Percentiles rank a stretch among this genome's conserved stretches.
These are phyloP conservation scores for Sodiomyces alkalinus DNA, from an alignment of 2,329 filamentous ascomycete genomes.

Conservation along the genomic window DNA sequence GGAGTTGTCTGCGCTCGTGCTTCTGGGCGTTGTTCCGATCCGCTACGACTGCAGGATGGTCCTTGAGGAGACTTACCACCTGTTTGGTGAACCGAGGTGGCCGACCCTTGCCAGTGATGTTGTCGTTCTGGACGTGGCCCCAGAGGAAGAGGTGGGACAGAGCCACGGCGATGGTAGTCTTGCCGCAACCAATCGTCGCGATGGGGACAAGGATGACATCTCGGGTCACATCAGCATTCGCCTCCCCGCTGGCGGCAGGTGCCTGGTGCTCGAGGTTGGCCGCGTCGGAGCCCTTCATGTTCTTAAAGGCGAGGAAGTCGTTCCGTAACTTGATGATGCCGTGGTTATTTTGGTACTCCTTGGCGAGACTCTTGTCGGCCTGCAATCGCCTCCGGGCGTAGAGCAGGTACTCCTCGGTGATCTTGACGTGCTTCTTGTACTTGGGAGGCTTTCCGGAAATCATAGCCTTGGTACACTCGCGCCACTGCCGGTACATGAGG, in stretches of 20 bases:
- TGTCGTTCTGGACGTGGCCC: slow-evolving; percentile 94
- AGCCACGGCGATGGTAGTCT: slow-evolving; percentile 81
- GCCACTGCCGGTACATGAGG: slow-evolving; percentile 96
- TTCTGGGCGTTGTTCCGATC: slow-evolving; percentile 89
- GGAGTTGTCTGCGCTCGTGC: slow-evolving; percentile 76
- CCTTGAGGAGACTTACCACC: slow-evolving; percentile 48
- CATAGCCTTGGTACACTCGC: slow-evolving; percentile 85
- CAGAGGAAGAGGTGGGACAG: slow-evolving; percentile 73
- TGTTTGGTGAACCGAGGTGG: slow-evolving; percentile 63
- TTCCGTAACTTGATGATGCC: slow-evolving; percentile 87
- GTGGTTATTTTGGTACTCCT: slow-evolving; percentile 72
- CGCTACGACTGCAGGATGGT: slow-evolving; percentile 62
- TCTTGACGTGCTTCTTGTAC: slow-evolving; percentile 73
- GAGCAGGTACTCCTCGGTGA: slow-evolving; percentile 80
- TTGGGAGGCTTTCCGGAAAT: slow-evolving; percentile 61
- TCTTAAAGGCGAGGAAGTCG: slow-evolving; percentile 70
- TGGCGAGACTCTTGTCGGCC: slow-evolving; percentile 49
- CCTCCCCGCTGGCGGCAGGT: slow-evolving; percentile 24
- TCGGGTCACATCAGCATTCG: slow-evolving; percentile 36
- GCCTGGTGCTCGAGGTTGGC: slow-evolving; percentile 54
- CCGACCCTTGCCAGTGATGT: slow-evolving; percentile 68
- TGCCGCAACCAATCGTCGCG: slow-evolving; percentile 89
- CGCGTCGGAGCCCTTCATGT: slow-evolving; percentile 77
- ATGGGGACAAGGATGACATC: slow-evolving; percentile 79
- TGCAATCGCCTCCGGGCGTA: slow-evolving; percentile 65